Conservation (phyloP, 352 stramenopile species). For the Sclerospora graminicola region DNA sequence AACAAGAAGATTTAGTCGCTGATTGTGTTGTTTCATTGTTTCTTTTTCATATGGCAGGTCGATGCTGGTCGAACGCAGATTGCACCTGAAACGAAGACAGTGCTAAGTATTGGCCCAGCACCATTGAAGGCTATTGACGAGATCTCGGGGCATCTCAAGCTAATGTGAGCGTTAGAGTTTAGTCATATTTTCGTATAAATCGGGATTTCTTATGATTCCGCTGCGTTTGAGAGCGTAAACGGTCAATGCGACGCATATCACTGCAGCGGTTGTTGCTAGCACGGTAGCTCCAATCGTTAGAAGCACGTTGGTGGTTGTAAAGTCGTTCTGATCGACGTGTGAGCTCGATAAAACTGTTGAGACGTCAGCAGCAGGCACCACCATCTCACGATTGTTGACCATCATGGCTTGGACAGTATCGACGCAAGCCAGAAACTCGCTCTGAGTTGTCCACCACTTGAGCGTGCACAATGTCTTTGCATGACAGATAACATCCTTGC, state of each 20-base stretch:
- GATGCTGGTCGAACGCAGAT: constrained; percentile 82
- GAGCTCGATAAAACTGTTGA: constrained; percentile 5
- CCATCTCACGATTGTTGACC: background rate
- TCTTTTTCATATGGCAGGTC: constrained; percentile 22
- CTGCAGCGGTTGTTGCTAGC: constrained; percentile 23
- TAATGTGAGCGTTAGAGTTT: constrained; percentile 63
- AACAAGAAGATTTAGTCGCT: background rate
- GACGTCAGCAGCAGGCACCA: constrained; percentile 1
- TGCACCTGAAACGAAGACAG: constrained; percentile 75
- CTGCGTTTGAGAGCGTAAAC: constrained; percentile 24
- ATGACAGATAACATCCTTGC: constrained; percentile 31
- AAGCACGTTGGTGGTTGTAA: constrained; percentile 22
- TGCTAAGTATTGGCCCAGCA: constrained; percentile 69
- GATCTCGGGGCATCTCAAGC: constrained; percentile 76
- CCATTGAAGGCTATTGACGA: constrained; percentile 56
- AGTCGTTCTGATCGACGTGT: constrained; percentile 1
- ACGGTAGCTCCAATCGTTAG: constrained; percentile 38
- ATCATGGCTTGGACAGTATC: constrained; percentile 14
- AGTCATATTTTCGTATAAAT: constrained; percentile 36
- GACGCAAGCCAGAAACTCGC: constrained; percentile 59
- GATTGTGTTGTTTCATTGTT: constrained; percentile 1
- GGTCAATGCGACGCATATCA: constrained; percentile 24
- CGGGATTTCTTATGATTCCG: constrained; percentile 28
- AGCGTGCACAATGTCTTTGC: constrained; percentile 66
- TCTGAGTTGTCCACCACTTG: constrained; percentile 76